Conservation (phyloP, 768 basidiomycete genomes). For the Naganishia randhawae region DNA sequence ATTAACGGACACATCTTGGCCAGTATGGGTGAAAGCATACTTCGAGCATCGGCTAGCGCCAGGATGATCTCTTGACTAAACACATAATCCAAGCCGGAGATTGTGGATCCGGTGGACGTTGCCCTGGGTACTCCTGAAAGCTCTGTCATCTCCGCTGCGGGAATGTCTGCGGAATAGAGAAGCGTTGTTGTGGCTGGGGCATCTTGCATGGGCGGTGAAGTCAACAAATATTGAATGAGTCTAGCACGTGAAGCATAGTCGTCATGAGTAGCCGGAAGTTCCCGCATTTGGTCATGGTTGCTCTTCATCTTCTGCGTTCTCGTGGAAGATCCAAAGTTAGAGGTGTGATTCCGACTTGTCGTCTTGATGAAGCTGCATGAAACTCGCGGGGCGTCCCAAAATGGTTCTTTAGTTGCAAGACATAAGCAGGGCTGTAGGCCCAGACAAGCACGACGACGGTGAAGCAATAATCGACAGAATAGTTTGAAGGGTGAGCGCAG, state of each 20-base stretch:
- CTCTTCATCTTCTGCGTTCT: neutral
- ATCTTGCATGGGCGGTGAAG: neutral
- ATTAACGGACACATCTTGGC: neutral
- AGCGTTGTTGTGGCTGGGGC: neutral
- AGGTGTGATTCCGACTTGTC: neutral
- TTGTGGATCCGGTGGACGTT: neutral
- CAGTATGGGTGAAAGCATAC: neutral
- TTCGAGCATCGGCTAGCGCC: neutral
- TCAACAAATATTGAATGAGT: neutral
- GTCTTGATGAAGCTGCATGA: too few relatives aligned
- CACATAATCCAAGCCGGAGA: neutral
- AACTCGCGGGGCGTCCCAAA: too few relatives aligned
- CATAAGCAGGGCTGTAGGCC: too few relatives aligned
- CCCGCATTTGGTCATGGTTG: neutral
- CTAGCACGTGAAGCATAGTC: neutral
- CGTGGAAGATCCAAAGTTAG: neutral
- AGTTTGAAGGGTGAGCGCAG: too few relatives aligned
- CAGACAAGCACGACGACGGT: too few relatives aligned
- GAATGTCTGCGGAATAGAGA: neutral
- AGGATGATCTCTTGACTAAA: neutral
- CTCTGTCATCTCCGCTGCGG: neutral
- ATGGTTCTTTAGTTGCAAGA: too few relatives aligned
- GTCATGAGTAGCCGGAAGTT: neutral
- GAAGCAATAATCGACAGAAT: too few relatives aligned
- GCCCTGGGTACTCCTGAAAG: neutral